A percentile compares a stretch with the other conserved stretches of the same genome.
These are phyloP conservation scores for Trichoderma hamatum DNA, from an alignment of 2,329 filamentous ascomycete genomes.

Conservation along the genomic window DNA sequence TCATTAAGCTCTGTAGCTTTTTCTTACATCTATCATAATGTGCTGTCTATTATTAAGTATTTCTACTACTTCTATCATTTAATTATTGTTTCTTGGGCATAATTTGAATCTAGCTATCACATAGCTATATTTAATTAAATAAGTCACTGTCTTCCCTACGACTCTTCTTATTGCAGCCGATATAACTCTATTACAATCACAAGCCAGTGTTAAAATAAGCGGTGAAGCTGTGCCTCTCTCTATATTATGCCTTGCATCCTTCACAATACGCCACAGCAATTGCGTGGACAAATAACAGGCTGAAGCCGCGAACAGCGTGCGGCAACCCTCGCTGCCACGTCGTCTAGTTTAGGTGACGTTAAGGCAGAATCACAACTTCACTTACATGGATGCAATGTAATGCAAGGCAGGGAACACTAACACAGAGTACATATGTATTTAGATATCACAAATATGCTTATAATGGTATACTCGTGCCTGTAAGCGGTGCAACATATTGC, in stretches of 20 bases:
- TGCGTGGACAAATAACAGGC: background rate
- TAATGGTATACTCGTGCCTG: background rate
- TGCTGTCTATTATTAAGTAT: background rate
- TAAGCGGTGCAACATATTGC: background rate
- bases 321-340: background rate
- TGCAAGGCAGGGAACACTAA: background rate
- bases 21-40: background rate
- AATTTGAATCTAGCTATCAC: too few species aligned
- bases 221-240: background rate
- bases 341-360: background rate
- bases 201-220: background rate
- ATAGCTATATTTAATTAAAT: background rate
- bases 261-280: background rate
- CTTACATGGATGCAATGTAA: background rate
- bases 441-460: background rate
- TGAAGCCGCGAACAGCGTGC: background rate
- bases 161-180: background rate
- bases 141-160: background rate
- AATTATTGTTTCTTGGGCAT: background rate
- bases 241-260: background rate
- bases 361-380: background rate
- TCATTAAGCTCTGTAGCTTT: background rate
- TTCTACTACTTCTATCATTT: background rate
- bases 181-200: too few species aligned
- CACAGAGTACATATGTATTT: too few species aligned